Evolutionary conservation across 2,329 filamentous ascomycete genomes (phyloP).

Genomic region (Pseudocercospora pini-densiflorae): DNA sequence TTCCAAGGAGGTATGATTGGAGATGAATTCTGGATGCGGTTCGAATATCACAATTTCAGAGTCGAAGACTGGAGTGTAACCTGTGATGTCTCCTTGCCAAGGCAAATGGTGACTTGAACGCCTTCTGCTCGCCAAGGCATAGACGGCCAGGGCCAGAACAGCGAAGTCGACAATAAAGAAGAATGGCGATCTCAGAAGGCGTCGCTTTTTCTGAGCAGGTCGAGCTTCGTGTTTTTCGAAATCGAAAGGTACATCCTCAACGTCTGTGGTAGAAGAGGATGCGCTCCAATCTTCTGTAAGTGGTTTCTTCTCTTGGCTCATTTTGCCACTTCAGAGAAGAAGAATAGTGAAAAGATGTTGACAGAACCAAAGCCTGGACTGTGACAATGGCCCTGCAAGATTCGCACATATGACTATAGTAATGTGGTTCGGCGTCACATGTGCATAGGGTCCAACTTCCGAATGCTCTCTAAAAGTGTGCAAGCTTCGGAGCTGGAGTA

Average conservation of each 20-base stretch:
- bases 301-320: slow-evolving; percentile 6
- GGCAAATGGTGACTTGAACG: not conserved
- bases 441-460: too few relatives aligned
- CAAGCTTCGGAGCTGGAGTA: too few relatives aligned
- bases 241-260: not conserved
- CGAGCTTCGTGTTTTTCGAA: not conserved
- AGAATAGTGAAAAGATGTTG: too few relatives aligned
- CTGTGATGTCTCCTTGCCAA: not conserved
- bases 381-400: too few relatives aligned
- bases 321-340: not conserved
- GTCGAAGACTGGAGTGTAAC: slow-evolving; percentile 1
- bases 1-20: not conserved
- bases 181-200: not conserved
- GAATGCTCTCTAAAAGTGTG: too few relatives aligned
- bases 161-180: not conserved
- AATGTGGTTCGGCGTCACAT: too few relatives aligned
- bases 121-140: not conserved
- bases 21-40: not conserved
- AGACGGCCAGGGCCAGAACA: not conserved
- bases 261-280: not conserved
- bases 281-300: not conserved
- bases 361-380: too few relatives aligned
- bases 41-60: slow-evolving; percentile 3
- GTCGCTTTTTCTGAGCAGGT: not conserved
- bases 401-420: too few relatives aligned